Evolutionary conservation across 768 basidiomycete genomes (phyloP).

Genomic region (Kwoniella sp.): DNA sequence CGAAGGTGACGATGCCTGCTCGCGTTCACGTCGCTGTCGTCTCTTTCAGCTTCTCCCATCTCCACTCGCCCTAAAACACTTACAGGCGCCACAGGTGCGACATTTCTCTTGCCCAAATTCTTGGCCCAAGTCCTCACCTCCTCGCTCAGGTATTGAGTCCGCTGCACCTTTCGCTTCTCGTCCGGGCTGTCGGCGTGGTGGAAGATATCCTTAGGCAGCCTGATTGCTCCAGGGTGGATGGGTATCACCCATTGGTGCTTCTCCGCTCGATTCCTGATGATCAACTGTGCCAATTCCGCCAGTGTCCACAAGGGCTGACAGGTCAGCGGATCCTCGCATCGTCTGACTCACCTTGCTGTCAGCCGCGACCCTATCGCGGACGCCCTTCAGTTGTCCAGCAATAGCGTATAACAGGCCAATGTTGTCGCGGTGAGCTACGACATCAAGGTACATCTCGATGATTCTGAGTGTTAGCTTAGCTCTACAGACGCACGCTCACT

Average conservation of each 20-base stretch:
- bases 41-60: not conserved
- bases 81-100: constrained; percentile 14
- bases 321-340: not conserved
- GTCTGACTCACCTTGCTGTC: constrained; percentile 61
- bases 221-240: constrained; percentile 74
- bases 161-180: constrained; percentile 7
- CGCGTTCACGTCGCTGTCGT: not conserved
- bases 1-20: not conserved
- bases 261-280: constrained; percentile 68
- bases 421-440: constrained; percentile 73
- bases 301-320: constrained; percentile 77
- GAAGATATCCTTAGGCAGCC: constrained; percentile 77
- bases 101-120: constrained; percentile 17
- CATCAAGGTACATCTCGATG: constrained; percentile 78
- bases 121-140: constrained; percentile 23
- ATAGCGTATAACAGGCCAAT: constrained; percentile 77
- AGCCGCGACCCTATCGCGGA: constrained; percentile 67
- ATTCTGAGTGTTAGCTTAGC: constrained; percentile 58
- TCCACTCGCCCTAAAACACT: constrained; percentile 3
- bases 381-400: constrained; percentile 76
- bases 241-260: constrained; percentile 68
- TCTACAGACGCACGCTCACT: constrained; percentile 55
- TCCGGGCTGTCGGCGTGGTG: constrained; percentile 54
- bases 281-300: constrained; percentile 81
- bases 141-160: constrained; percentile 19